Conservation (phyloP, 495 filamentous ascomycete genomes). For the Lentithecium fluviatile region DNA sequence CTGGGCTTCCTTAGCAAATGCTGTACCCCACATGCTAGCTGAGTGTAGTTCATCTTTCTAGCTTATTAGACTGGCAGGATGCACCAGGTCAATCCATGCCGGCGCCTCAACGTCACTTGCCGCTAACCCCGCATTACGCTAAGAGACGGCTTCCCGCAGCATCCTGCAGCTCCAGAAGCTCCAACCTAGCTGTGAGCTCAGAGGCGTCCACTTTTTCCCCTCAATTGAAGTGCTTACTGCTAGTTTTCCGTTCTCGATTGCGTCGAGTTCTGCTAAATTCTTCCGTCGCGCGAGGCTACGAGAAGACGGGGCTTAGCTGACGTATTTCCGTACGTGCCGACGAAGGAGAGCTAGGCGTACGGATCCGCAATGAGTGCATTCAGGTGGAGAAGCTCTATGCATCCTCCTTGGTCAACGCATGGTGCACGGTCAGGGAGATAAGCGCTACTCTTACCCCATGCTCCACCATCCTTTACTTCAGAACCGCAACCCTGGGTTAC, state of each 20-base stretch:
- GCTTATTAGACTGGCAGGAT: neutral
- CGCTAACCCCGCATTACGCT: slow-evolving; percentile 23
- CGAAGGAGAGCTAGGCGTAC: slow-evolving; percentile 12
- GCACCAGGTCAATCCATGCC: neutral
- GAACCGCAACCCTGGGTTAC: slow-evolving; percentile 13
- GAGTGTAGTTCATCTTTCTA: neutral
- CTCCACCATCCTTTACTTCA: slow-evolving; percentile 16
- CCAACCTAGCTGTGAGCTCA: slow-evolving; percentile 5
- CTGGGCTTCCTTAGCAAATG: neutral
- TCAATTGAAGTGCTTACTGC: neutral
- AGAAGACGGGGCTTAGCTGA: no score
- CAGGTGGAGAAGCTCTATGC: slow-evolving; percentile 6
- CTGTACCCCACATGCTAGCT: slow-evolving; percentile 25
- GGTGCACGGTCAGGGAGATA: neutral
- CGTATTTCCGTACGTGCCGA: no score
- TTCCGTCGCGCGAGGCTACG: neutral
- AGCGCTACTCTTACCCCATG: slow-evolving; percentile 19
- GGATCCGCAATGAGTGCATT: slow-evolving; percentile 19
- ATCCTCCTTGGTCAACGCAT: slow-evolving; percentile 15
- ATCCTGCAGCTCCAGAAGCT: slow-evolving; percentile 15
- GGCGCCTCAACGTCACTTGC: slow-evolving; percentile 7
- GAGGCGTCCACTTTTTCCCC: no score
- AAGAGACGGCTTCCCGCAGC: slow-evolving; percentile 9
- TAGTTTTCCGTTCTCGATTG: neutral
- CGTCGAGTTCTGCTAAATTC: neutral